phyloP scores from a whole-genome alignment of 2,329 filamentous ascomycete species.

The Xenosphaeropsis pyriputrescens region DNA sequence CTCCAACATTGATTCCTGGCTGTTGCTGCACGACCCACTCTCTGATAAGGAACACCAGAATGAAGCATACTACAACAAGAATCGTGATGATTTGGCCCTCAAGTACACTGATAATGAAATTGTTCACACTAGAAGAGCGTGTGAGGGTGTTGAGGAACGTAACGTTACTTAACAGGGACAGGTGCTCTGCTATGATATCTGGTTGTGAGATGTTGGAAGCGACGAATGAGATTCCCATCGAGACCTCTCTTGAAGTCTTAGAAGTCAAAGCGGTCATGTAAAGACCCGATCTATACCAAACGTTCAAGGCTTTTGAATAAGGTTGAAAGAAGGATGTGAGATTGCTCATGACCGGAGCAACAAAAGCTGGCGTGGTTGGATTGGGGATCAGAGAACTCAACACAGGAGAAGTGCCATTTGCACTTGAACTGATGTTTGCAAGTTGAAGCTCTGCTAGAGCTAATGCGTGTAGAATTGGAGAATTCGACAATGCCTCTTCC shows the following conservation, averaged over 20 bases:
- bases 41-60: conserved; percentile 88
- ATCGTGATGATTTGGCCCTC: conserved; percentile 93
- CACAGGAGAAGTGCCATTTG: conserved; percentile 12
- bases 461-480: conserved; percentile 8
- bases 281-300: conserved; percentile 11
- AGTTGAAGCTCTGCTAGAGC: conserved; percentile 11
- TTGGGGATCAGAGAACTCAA: conserved; percentile 12
- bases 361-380: conserved; percentile 22
- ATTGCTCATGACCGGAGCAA: conserved; percentile 22
- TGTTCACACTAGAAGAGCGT: conserved; percentile 57
- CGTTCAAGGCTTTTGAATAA: conserved; percentile 12
- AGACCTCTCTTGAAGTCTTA: neutral
- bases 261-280: conserved; percentile 4
- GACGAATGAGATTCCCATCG: neutral
- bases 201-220: conserved; percentile 2
- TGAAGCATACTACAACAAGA: conserved; percentile 83
- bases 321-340: conserved; percentile 15
- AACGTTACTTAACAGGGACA: conserved; percentile 41
- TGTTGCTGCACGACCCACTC: conserved; percentile 99
- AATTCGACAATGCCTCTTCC: conserved; percentile 4
- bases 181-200: conserved; percentile 6
- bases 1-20: conserved; percentile 74
- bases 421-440: conserved; percentile 10
- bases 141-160: conserved; percentile 46
- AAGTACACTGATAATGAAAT: conserved; percentile 64